Conservation (phyloP, 2,329 filamentous ascomycete species). For the Fusarium drepaniforme region DNA sequence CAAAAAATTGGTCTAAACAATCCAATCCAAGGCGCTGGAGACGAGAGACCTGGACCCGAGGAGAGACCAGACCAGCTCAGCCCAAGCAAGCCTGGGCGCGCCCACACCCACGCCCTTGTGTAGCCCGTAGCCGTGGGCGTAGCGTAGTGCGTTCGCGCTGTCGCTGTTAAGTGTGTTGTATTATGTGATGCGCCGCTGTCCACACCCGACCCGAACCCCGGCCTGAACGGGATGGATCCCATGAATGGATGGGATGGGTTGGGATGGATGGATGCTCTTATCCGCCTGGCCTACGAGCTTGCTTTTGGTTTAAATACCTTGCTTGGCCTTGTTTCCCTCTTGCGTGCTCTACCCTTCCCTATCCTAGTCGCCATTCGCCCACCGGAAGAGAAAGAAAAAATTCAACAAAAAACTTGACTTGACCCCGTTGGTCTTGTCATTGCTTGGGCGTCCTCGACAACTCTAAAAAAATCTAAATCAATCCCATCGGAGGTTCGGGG, state of each 20-base stretch:
- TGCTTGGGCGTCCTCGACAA: neutral
- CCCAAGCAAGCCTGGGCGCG: neutral
- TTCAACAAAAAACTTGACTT: neutral
- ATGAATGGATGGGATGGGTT: conserved; percentile 10
- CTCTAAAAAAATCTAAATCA: conserved; percentile 3
- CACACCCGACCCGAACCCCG: conserved; percentile 14
- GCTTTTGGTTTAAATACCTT: conserved; percentile 38
- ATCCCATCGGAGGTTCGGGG: conserved; percentile 32
- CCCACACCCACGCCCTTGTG: conserved; percentile 30
- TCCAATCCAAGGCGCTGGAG: neutral
- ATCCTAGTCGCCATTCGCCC: neutral
- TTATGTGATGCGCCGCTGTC: neutral
- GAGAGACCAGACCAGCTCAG: neutral
- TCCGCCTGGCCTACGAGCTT: conserved; percentile 13
- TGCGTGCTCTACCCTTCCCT: conserved; percentile 2
- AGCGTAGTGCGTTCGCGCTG: neutral
- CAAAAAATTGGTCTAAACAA: conserved; percentile 22
- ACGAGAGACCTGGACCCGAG: neutral
- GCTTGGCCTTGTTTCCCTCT: conserved; percentile 20
- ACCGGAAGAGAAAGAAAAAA: neutral
- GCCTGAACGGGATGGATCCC: conserved; percentile 21
- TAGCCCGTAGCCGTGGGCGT: neutral
- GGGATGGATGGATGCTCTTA: conserved; percentile 28
- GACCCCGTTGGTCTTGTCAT: neutral
- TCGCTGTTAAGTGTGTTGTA: neutral